Evolutionary conservation across 164 flowering plant species (phyloP).

Genomic region (Piper betle): DNA sequence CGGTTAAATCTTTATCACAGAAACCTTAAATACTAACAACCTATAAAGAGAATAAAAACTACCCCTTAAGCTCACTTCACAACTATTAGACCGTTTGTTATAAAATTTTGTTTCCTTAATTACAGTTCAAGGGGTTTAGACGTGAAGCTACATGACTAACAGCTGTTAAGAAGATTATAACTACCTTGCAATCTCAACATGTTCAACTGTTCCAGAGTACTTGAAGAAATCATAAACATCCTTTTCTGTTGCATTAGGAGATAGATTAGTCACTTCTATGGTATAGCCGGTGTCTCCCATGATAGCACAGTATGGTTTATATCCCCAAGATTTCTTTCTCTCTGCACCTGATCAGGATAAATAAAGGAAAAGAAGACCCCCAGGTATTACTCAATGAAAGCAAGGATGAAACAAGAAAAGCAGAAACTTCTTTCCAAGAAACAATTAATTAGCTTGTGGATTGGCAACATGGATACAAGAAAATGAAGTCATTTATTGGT

Average conservation of each 20-base stretch:
- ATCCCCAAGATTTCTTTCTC: background rate
- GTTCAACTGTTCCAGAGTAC: slow-evolving; percentile 54
- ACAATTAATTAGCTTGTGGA: no score
- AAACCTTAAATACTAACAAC: no score
- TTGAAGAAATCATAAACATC: slow-evolving; percentile 65
- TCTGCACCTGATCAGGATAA: background rate
- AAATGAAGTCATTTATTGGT: no score
- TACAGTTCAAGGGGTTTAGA: background rate
- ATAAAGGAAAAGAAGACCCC: background rate
- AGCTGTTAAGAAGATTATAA: background rate
- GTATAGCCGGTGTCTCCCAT: slow-evolving; percentile 49
- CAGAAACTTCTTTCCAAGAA: no score
- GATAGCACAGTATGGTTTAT: background rate
- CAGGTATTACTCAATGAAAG: background rate
- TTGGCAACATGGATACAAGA: no score
- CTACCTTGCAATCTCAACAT: slow-evolving; percentile 66
- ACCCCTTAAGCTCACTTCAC: no score
- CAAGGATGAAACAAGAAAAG: background rate
- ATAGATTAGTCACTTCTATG: slow-evolving; percentile 55
- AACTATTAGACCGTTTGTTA: no score
- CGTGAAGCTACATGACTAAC: background rate
- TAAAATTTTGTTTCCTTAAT: background rate
- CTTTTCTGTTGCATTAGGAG: slow-evolving; percentile 66
- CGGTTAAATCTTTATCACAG: no score
- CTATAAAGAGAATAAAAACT: no score